Evolutionary conservation across 1,284 basidiomycete genomes (phyloP).

Genomic region (Melampsora larici-populina): DNA sequence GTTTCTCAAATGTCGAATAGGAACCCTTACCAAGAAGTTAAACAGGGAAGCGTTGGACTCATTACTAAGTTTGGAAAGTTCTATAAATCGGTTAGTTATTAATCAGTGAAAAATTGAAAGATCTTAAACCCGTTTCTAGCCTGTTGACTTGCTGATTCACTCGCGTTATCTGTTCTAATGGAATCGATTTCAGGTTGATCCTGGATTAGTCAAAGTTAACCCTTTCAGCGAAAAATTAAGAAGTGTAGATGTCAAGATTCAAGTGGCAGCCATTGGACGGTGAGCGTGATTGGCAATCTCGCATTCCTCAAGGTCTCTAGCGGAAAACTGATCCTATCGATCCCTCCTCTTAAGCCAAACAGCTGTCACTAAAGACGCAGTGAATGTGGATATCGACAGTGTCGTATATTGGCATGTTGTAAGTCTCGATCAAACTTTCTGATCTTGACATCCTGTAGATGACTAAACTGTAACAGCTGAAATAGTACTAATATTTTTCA

Average conservation of each 20-base stretch:
- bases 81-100: conserved; percentile 1
- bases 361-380: conserved; percentile 11
- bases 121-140: not conserved
- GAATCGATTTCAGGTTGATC: conserved; percentile 68
- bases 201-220: conserved; percentile 85
- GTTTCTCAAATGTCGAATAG: not conserved
- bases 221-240: conserved; percentile 64
- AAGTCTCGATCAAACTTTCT: not conserved
- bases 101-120: not conserved
- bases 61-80: conserved; percentile 59
- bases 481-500: not conserved
- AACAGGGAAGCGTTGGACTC: conserved; percentile 68
- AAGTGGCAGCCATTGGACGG: not conserved
- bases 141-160: not conserved
- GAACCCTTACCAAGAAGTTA: conserved; percentile 14
- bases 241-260: conserved; percentile 6
- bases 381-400: conserved; percentile 16
- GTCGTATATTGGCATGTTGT: conserved; percentile 22
- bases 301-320: not conserved
- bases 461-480: not conserved
- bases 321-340: not conserved
- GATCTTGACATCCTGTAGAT: not conserved
- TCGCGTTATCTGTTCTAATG: not conserved
- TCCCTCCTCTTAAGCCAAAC: not conserved
- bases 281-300: not conserved